phyloP scores from a whole-genome alignment of 1,284 basidiomycete species.

The Pseudozyma sp. region DNA sequence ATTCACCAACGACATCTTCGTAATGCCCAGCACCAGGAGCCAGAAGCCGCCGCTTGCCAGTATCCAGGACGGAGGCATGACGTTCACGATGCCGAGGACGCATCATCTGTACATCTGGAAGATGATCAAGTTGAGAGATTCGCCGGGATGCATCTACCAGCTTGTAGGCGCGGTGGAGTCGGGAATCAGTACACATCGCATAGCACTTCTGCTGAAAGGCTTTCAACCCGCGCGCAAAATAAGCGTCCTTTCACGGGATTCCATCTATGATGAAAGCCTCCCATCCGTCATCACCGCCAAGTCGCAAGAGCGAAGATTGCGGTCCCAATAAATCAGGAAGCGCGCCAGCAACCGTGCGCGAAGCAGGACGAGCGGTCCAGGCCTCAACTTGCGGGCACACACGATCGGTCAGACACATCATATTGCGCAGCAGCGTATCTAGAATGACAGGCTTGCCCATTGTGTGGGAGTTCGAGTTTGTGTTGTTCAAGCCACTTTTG shows the following conservation, averaged over 20 bases:
- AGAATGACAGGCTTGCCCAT: not conserved
- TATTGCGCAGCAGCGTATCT: no score
- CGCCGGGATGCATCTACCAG: not conserved
- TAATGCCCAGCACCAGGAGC: not conserved
- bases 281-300: no score
- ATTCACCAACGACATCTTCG: not conserved
- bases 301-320: no score
- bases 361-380: no score
- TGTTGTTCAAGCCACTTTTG: not conserved
- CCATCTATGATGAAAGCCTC: not conserved
- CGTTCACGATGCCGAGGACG: not conserved
- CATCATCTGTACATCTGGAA: constrained; percentile 6
- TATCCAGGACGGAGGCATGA: not conserved
- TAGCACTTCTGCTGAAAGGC: not conserved
- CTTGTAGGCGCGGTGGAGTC: constrained; percentile 3
- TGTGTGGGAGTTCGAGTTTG: no score
- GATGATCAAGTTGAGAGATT: not conserved
- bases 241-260: not conserved
- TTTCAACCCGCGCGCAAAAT: not conserved
- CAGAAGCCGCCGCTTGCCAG: not conserved
- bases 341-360: no score
- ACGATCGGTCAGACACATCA: no score
- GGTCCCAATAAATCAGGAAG: no score
- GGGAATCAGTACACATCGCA: not conserved
- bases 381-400: no score